These are phyloP conservation scores for Metroxylon sagu DNA, from an alignment of 176 grass and related monocot genomes.

Conservation along the genomic window DNA sequence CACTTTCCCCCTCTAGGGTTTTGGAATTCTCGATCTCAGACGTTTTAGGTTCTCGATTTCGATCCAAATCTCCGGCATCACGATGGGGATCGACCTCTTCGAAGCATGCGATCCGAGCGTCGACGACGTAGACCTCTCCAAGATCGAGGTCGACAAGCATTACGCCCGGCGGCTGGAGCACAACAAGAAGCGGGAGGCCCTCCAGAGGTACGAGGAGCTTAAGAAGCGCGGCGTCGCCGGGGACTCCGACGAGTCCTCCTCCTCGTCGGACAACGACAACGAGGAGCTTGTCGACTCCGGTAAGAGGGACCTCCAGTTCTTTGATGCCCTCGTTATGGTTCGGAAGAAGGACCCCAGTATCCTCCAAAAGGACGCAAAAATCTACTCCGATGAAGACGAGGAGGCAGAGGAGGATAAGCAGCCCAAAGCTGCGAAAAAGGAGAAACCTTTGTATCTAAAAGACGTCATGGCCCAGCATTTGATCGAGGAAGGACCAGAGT, in stretches of 20 bases:
- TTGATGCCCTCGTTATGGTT: slow-evolving; percentile 59
- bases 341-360: slow-evolving; percentile 51
- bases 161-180: slow-evolving; percentile 63
- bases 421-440: slow-evolving; percentile 49
- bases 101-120: slow-evolving; percentile 25
- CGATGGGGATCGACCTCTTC: slow-evolving; percentile 36
- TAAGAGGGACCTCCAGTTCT: slow-evolving; percentile 38
- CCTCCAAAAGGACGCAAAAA: slow-evolving; percentile 38
- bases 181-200: slow-evolving; percentile 73
- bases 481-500: slow-evolving; percentile 72
- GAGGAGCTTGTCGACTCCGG: slow-evolving; percentile 19
- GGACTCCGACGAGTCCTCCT: slow-evolving; percentile 14
- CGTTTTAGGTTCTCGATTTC: too few species aligned
- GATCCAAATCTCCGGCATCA: too few species aligned
- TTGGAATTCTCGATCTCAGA: too few species aligned
- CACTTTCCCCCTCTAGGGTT: too few species aligned
- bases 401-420: slow-evolving; percentile 10
- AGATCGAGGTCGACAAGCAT: slow-evolving; percentile 65
- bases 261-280: slow-evolving; percentile 10
- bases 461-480: slow-evolving; percentile 73
- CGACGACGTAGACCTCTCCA: slow-evolving; percentile 34
- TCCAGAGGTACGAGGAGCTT: slow-evolving; percentile 48
- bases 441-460: slow-evolving; percentile 77
- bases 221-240: slow-evolving; percentile 40
- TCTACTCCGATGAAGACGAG: slow-evolving; percentile 39